These are phyloP conservation scores for Pycnococcus provasolii DNA, from an alignment of 139 green algal species.

Conservation along the genomic window DNA sequence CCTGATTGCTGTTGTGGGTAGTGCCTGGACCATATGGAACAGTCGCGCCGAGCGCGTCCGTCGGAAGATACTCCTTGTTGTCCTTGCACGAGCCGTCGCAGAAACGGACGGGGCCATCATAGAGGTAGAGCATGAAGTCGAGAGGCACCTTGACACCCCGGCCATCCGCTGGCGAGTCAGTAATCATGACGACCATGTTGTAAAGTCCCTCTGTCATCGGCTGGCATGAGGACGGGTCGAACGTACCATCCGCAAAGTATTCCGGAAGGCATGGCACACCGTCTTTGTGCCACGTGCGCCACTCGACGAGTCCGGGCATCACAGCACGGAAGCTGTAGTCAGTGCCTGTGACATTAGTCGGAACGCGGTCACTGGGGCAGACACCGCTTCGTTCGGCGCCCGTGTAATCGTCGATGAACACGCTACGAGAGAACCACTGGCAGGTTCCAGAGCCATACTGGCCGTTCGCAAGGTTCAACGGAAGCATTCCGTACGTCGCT, in stretches of 20 bases:
- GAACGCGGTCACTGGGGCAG: constrained; percentile 19
- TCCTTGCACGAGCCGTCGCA: constrained; percentile 26
- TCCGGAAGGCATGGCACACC: background rate
- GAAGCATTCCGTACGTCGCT: too few species aligned
- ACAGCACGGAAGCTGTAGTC: constrained; percentile 1
- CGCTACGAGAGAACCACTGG: background rate
- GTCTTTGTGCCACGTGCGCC: constrained; percentile 18
- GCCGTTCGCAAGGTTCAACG: too few species aligned
- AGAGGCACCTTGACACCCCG: constrained; percentile 10
- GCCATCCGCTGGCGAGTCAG: background rate
- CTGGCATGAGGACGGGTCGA: background rate
- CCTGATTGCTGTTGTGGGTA: constrained; percentile 11
- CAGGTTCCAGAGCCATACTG: constrained; percentile 7
- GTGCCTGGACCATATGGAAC: background rate
- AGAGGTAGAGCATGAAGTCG: constrained; percentile 33
- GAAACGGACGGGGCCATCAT: constrained; percentile 21
- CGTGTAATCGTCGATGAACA: constrained; percentile 1
- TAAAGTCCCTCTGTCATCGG: constrained; percentile 23
- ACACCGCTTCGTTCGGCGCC: background rate
- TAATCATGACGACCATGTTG: constrained; percentile 27
- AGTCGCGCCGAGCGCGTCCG: background rate
- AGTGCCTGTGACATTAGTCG: background rate
- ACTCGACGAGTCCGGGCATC: constrained; percentile 23
- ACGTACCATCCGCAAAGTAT: background rate
- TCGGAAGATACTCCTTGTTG: constrained; percentile 12